Evolutionary conservation across 2,329 filamentous ascomycete genomes (phyloP).

Genomic region (Cercospora sp.): DNA sequence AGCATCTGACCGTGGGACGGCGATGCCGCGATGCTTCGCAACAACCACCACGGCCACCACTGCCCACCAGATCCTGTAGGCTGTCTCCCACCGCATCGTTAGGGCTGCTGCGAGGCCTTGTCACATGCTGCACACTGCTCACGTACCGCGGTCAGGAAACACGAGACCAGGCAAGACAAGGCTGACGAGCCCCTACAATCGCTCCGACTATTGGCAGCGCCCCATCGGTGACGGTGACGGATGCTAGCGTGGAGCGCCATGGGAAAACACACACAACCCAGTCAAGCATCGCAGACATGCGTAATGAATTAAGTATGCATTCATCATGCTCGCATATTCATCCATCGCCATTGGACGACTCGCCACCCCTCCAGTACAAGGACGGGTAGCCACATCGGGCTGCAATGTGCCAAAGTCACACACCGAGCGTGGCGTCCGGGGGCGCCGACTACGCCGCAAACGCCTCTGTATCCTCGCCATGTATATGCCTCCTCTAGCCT

Average conservation of each 20-base stretch:
- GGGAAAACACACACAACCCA: background rate
- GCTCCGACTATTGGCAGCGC: background rate
- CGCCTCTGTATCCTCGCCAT: constrained; percentile 13
- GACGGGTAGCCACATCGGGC: constrained; percentile 6
- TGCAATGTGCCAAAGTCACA: constrained; percentile 8
- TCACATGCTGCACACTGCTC: background rate
- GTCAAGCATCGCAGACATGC: background rate
- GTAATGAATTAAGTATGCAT: constrained; percentile 8
- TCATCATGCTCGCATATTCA: background rate
- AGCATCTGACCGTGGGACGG: background rate
- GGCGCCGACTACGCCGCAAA: constrained; percentile 9
- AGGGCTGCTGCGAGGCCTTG: background rate
- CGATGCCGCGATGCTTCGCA: background rate
- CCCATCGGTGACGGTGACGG: background rate
- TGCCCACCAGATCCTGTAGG: background rate
- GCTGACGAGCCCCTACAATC: background rate
- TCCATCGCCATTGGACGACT: constrained; percentile 6
- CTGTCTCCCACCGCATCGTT: background rate
- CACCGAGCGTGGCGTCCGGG: background rate
- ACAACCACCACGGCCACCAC: background rate
- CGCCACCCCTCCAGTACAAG: constrained; percentile 1
- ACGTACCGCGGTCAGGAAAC: background rate
- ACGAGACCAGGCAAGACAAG: background rate
- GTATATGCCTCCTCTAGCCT: constrained; percentile 7
- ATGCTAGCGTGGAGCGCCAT: background rate